These are phyloP conservation scores for Coemansia sp. DNA, from an alignment of 192 early-diverging fungal genomes.

Conservation along the genomic window DNA sequence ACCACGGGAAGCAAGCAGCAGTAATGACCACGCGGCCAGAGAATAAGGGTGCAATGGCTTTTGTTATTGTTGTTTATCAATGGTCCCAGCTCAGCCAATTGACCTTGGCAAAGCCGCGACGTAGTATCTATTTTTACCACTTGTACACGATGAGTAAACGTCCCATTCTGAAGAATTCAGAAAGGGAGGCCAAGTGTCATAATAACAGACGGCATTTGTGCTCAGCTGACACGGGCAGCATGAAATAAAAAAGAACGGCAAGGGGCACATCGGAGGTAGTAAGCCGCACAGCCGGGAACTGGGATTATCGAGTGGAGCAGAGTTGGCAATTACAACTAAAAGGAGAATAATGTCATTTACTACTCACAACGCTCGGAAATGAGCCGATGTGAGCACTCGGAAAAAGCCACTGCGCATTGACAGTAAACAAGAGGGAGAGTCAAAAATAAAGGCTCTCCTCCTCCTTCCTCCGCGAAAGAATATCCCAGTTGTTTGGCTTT, in stretches of 20 bases:
- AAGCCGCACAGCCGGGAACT: neutral
- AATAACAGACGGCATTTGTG: neutral
- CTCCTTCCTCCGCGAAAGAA: neutral
- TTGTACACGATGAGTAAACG: neutral
- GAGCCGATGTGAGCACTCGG: neutral
- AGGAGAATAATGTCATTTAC: neutral
- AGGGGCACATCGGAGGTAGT: too few species aligned
- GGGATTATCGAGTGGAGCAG: constrained; percentile 6
- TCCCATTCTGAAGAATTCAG: neutral
- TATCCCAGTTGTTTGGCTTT: neutral
- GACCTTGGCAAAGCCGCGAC: neutral
- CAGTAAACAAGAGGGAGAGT: neutral
- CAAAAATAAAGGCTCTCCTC: neutral
- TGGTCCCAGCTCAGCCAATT: neutral
- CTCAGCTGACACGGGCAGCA: neutral
- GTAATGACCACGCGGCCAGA: neutral
- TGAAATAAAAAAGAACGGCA: neutral
- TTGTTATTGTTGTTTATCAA: neutral
- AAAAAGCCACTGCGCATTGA: constrained; percentile 6
- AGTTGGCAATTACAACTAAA: neutral
- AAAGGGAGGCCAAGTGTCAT: too few species aligned
- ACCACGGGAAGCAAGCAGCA: neutral
- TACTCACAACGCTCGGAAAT: constrained; percentile 1
- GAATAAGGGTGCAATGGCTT: neutral
- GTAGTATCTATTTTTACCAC: neutral